Conservation (phyloP, 768 basidiomycete genomes). For the Xerocomus spinulosus region DNA sequence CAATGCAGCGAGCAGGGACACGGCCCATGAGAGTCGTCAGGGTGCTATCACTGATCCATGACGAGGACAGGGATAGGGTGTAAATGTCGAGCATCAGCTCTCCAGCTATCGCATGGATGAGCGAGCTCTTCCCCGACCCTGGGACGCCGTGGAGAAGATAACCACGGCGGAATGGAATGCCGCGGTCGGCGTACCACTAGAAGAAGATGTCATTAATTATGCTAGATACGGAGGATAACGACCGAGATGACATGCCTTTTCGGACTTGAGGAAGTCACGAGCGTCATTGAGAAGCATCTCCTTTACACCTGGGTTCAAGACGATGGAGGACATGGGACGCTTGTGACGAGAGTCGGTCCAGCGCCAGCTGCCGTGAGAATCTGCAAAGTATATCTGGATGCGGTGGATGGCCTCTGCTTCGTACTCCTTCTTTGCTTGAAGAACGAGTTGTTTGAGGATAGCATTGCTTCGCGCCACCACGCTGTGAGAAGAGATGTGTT, state of each 20-base stretch:
- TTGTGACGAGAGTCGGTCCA: conserved; percentile 87
- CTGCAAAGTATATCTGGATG: conserved; percentile 87
- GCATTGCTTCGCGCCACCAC: conserved; percentile 81
- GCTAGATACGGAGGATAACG: neutral
- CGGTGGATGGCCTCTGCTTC: conserved; percentile 83
- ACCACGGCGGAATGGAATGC: conserved; percentile 87
- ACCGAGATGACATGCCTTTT: conserved; percentile 50
- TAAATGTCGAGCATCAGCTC: conserved; percentile 90
- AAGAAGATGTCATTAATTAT: conserved; percentile 1
- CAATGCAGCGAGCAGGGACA: conserved; percentile 79
- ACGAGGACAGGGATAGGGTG: conserved; percentile 79
- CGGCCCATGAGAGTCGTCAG: conserved; percentile 83
- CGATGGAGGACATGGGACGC: conserved; percentile 83
- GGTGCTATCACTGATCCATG: conserved; percentile 86
- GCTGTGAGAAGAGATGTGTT: conserved; percentile 35
- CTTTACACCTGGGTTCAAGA: conserved; percentile 83
- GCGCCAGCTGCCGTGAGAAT: conserved; percentile 83
- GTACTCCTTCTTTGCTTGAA: conserved; percentile 86
- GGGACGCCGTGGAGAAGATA: conserved; percentile 82
- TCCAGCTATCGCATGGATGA: conserved; percentile 85
- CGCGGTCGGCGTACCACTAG: conserved; percentile 90
- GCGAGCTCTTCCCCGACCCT: conserved; percentile 81
- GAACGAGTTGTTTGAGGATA: conserved; percentile 83
- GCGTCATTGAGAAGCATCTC: conserved; percentile 84
- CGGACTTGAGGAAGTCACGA: conserved; percentile 77